Conservation (phyloP, 208 protist genomes). For the Vickermania ingenoplastis region DNA sequence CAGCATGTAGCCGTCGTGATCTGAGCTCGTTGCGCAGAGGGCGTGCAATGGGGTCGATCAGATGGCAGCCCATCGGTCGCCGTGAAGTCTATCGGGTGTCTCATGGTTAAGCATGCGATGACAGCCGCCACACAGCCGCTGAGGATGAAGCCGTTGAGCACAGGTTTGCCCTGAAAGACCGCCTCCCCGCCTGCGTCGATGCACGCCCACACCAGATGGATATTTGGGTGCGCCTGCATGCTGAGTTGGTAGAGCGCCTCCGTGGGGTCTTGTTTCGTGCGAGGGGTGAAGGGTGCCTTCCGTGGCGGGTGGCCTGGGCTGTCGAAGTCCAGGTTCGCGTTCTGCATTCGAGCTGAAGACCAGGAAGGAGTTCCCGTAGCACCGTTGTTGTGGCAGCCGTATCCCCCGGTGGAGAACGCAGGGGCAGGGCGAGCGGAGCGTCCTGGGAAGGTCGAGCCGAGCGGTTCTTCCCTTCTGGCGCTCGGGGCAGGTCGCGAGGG, state of each 20-base stretch:
- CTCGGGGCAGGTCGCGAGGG: too few species aligned
- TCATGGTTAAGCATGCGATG: neutral
- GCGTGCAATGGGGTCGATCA: neutral
- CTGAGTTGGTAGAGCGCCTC: neutral
- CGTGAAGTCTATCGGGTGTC: neutral
- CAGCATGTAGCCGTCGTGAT: neutral
- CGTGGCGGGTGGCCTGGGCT: too few species aligned
- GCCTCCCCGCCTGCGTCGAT: neutral
- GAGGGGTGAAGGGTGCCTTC: too few species aligned
- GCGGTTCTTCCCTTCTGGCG: too few species aligned
- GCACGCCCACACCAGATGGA: neutral
- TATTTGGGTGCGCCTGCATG: neutral
- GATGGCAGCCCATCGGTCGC: neutral
- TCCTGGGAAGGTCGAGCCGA: too few species aligned
- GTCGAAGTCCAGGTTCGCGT: too few species aligned
- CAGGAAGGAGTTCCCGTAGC: too few species aligned
- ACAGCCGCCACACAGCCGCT: neutral
- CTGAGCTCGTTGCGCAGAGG: neutral
- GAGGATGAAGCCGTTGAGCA: neutral
- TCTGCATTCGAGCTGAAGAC: too few species aligned
- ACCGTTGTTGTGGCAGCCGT: too few species aligned
- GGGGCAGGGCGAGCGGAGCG: too few species aligned
- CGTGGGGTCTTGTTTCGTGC: too few species aligned
- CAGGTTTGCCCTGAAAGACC: neutral
- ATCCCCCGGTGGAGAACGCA: too few species aligned